Percentiles rank a stretch among this genome's conserved stretches.
Conservation (phyloP, 2,329 filamentous ascomycete genomes). For the Pseudocercospora musae region DNA sequence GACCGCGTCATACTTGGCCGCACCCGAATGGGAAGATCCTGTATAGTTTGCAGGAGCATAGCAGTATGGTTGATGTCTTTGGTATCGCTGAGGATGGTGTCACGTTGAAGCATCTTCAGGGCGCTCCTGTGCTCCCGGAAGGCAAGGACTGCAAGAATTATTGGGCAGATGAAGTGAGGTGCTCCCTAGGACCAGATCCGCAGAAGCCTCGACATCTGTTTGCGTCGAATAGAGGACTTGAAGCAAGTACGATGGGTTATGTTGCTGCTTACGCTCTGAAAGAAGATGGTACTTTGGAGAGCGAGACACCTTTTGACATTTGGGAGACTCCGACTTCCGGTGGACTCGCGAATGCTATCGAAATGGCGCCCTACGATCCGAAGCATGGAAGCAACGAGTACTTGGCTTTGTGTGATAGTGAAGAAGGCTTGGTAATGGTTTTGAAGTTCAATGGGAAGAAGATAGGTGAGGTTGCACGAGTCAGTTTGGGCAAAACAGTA, state of each 20-base stretch:
- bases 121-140: constrained; percentile 32
- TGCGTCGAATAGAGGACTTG: constrained; percentile 35
- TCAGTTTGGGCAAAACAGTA: constrained; percentile 32
- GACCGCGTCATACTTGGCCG: constrained; percentile 36
- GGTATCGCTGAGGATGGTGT: constrained; percentile 28
- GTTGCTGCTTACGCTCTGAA: constrained; percentile 32
- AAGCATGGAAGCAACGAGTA: constrained; percentile 27
- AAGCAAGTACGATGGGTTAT: constrained; percentile 33
- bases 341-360: constrained; percentile 37
- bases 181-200: constrained; percentile 29
- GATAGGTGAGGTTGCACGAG: constrained; percentile 30
- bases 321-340: constrained; percentile 37
- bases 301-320: constrained; percentile 30
- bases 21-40: constrained; percentile 35
- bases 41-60: constrained; percentile 38
- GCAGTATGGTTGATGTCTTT: constrained; percentile 37
- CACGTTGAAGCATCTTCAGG: constrained; percentile 29
- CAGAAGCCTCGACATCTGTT: constrained; percentile 32
- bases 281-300: constrained; percentile 27
- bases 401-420: constrained; percentile 36
- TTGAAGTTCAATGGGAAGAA: constrained; percentile 34
- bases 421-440: constrained; percentile 35
- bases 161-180: constrained; percentile 38
- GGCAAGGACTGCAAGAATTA: constrained; percentile 34
- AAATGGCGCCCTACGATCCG: constrained; percentile 31